phyloP scores from a whole-genome alignment of 2,329 filamentous ascomycete species.

The Botrytis porri region DNA sequence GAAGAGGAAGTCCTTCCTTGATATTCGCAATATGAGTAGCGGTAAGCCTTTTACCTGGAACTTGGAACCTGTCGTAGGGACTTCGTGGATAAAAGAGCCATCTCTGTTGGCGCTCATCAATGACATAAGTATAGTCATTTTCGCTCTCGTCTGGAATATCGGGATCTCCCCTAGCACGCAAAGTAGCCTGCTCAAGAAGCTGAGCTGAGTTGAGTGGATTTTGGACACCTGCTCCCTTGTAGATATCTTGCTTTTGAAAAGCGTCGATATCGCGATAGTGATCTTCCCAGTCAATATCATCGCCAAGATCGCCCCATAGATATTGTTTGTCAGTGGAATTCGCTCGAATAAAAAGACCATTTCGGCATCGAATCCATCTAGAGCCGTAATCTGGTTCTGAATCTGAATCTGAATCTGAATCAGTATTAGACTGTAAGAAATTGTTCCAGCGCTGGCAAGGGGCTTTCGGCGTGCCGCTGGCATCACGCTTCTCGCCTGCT shows the following conservation, averaged over 20 bases:
- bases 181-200: neutral
- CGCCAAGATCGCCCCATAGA: neutral
- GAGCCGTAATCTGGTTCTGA: neutral
- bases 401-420: too few species aligned
- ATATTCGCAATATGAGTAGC: neutral
- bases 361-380: neutral
- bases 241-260: slow-evolving; percentile 5
- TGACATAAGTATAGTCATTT: slow-evolving; percentile 5
- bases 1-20: neutral
- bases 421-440: neutral
- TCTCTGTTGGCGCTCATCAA: neutral
- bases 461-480: neutral
- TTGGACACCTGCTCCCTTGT: slow-evolving; percentile 7
- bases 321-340: neutral
- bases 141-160: neutral
- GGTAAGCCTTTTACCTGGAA: neutral
- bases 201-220: slow-evolving; percentile 10
- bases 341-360: neutral
- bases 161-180: neutral
- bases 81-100: neutral
- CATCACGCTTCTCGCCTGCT: slow-evolving; percentile 11
- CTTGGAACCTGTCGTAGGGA: neutral
- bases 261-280: neutral
- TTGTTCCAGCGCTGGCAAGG: neutral
- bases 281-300: neutral